A percentile compares a stretch with the other conserved stretches of the same genome.
These are phyloP conservation scores for Fusarium pilosicola DNA, from an alignment of 2,329 filamentous ascomycete genomes.

Conservation along the genomic window DNA sequence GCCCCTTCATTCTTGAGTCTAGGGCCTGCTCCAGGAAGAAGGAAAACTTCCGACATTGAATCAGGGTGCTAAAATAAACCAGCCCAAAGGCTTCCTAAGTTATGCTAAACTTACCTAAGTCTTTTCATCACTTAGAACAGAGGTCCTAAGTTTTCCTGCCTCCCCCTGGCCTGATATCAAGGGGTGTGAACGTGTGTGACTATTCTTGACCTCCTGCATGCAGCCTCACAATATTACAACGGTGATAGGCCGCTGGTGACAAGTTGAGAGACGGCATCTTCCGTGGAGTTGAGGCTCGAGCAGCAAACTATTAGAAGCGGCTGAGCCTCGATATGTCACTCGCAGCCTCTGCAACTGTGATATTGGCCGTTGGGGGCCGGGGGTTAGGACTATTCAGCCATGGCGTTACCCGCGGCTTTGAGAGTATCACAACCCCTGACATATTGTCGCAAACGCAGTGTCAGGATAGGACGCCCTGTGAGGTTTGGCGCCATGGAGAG, in stretches of 20 bases:
- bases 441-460: neutral
- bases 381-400: slow-evolving; percentile 4
- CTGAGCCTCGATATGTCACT: slow-evolving; percentile 22
- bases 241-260: slow-evolving; percentile 14
- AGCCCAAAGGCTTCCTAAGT: neutral
- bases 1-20: neutral
- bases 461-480: slow-evolving; percentile 12
- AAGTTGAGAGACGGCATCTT: slow-evolving; percentile 3
- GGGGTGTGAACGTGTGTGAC: slow-evolving; percentile 22
- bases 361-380: slow-evolving; percentile 9
- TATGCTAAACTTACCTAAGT: neutral
- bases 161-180: neutral
- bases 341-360: neutral
- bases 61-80: neutral
- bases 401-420: slow-evolving; percentile 21
- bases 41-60: neutral
- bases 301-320: slow-evolving; percentile 20
- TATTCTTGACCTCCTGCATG: slow-evolving; percentile 24
- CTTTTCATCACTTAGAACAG: neutral
- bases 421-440: slow-evolving; percentile 15
- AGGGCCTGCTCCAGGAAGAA: neutral
- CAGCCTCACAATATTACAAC: slow-evolving; percentile 22
- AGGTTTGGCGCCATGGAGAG: slow-evolving; percentile 12
- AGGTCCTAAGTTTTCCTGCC: neutral
- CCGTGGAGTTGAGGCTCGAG: neutral